Evolutionary conservation across 257 asterid species (phyloP).

Genomic region (Solanum corneliomulleri): DNA sequence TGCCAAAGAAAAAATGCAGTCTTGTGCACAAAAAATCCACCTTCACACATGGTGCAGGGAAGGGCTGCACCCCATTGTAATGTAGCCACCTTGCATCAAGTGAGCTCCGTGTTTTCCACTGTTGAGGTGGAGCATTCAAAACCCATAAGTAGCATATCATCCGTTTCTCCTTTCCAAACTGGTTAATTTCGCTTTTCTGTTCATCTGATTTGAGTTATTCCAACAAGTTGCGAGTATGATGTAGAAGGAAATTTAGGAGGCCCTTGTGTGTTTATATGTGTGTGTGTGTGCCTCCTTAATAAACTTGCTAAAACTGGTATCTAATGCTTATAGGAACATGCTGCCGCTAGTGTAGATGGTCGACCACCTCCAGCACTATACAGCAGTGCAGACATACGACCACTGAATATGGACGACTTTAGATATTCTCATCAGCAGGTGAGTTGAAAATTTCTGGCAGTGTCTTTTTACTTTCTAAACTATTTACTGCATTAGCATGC

Average conservation of each 20-base stretch:
- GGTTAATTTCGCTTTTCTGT: not conserved
- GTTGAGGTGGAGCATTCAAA: not conserved
- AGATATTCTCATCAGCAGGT: slow-evolving; percentile 73
- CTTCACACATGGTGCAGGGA: not conserved
- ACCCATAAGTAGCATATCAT: not conserved
- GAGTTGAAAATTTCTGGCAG: slow-evolving; percentile 1
- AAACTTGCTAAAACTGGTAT: not conserved
- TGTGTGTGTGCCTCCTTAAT: not conserved
- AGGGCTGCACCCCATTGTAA: too few relatives aligned
- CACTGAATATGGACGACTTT: slow-evolving; percentile 68
- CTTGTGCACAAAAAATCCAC: not conserved
- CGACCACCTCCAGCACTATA: slow-evolving; percentile 56
- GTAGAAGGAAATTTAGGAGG: not conserved
- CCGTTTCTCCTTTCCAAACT: not conserved
- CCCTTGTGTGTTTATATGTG: not conserved
- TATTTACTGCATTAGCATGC: not conserved
- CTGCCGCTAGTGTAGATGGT: slow-evolving; percentile 62
- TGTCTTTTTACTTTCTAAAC: not conserved
- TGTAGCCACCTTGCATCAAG: not conserved
- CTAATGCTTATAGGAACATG: slow-evolving; percentile 44
- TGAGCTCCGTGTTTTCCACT: not conserved
- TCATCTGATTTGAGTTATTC: not conserved
- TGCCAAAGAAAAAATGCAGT: not conserved
- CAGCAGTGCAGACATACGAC: slow-evolving; percentile 64
- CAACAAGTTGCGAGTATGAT: not conserved